phyloP scores from a whole-genome alignment of 345 rosid genomes.

The Leavenworthia alabamica region DNA sequence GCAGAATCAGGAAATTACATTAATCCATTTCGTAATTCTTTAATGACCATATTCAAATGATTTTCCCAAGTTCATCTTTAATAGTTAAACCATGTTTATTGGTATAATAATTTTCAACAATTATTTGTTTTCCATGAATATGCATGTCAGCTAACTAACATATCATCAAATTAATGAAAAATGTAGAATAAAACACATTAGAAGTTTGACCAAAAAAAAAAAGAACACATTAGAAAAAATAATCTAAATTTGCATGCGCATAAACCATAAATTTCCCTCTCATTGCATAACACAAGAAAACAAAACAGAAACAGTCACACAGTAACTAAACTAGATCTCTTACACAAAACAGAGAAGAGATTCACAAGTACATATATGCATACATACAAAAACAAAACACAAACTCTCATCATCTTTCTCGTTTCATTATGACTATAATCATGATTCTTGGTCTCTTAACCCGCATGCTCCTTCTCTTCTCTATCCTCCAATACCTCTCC shows the following conservation, averaged over 20 bases:
- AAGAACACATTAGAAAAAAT: too few species aligned
- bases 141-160: too few species aligned
- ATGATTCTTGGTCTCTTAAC: constrained; percentile 96
- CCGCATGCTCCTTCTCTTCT: constrained; percentile 81
- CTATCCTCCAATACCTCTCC: constrained; percentile 33
- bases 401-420: constrained; percentile 52
- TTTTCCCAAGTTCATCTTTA: background rate
- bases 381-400: constrained; percentile 12
- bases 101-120: background rate
- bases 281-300: constrained; percentile 17
- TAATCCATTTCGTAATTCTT: too few species aligned
- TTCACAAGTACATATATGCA: constrained; percentile 13
- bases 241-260: constrained; percentile 53
- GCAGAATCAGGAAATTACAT: too few species aligned
- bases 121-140: too few species aligned
- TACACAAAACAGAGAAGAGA: background rate
- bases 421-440: constrained; percentile 87
- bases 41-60: too few species aligned
- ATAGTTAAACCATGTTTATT: background rate
- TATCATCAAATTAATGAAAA: too few species aligned
- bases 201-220: too few species aligned
- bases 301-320: constrained; percentile 9
- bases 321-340: constrained; percentile 7
- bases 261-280: constrained; percentile 42
- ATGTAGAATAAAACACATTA: too few species aligned